phyloP scores from a whole-genome alignment of 2,329 filamentous ascomycete genomes.

The Periglandula ipomoeae region DNA sequence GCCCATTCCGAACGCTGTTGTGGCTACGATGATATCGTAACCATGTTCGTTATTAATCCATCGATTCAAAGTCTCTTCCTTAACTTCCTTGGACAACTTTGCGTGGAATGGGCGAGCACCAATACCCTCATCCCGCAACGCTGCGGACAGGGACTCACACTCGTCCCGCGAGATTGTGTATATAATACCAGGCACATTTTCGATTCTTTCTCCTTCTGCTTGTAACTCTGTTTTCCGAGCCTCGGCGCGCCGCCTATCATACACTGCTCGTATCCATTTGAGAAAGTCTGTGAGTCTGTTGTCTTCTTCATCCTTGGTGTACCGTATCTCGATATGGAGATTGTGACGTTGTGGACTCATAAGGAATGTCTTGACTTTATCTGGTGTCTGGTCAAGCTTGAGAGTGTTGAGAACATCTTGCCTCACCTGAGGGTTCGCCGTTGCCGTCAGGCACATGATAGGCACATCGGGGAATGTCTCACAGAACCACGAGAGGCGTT shows the following conservation, averaged over 20 bases:
- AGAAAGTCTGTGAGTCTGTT: constrained; percentile 65
- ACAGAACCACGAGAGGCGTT: constrained; percentile 78
- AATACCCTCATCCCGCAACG: constrained; percentile 58
- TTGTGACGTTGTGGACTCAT: constrained; percentile 81
- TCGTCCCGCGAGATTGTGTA: constrained; percentile 69
- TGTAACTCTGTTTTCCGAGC: constrained; percentile 51
- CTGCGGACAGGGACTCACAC: constrained; percentile 60
- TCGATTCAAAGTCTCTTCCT: constrained; percentile 59
- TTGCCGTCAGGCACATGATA: constrained; percentile 88
- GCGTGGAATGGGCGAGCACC: constrained; percentile 67
- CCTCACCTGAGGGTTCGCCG: constrained; percentile 72
- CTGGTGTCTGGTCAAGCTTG: constrained; percentile 49
- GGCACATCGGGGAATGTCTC: constrained; percentile 74
- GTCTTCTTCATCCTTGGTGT: constrained; percentile 67
- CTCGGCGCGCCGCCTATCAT: constrained; percentile 55
- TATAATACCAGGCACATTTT: constrained; percentile 67
- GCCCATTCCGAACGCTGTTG: constrained; percentile 95
- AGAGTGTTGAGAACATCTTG: constrained; percentile 75
- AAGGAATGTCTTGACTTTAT: constrained; percentile 62
- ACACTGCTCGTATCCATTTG: constrained; percentile 64
- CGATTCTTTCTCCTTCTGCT: constrained; percentile 41
- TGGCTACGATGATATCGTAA: constrained; percentile 90
- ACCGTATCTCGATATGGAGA: constrained; percentile 83
- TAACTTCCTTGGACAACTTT: constrained; percentile 56
- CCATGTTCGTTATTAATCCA: constrained; percentile 67